Evolutionary conservation across 1,139 yeast species (phyloP).

Genomic region (Yamadazyma mexicana): DNA sequence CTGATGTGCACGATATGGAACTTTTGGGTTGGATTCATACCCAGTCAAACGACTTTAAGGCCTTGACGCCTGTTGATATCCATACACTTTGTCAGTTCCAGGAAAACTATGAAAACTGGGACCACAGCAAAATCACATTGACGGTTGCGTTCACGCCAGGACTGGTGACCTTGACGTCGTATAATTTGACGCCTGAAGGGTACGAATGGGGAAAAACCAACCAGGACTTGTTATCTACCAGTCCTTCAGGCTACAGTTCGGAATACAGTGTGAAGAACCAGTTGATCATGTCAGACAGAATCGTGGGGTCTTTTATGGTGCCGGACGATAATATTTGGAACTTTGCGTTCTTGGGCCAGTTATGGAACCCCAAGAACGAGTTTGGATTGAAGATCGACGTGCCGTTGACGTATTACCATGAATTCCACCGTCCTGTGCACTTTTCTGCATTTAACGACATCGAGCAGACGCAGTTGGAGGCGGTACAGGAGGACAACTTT

Average conservation of each 20-base stretch:
- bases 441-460: constrained; percentile 72
- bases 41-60: constrained; percentile 59
- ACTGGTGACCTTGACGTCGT: constrained; percentile 74
- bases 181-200: constrained; percentile 62
- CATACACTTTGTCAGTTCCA: constrained; percentile 57
- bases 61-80: constrained; percentile 70
- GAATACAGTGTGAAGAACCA: constrained; percentile 65
- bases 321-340: constrained; percentile 91
- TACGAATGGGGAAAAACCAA: constrained; percentile 75
- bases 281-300: constrained; percentile 69
- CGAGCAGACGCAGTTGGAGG: constrained; percentile 60
- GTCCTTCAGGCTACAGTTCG: constrained; percentile 66
- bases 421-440: constrained; percentile 85
- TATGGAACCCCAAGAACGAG: constrained; percentile 65
- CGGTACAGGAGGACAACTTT: constrained; percentile 72
- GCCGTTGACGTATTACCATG: constrained; percentile 83
- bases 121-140: constrained; percentile 51
- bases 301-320: constrained; percentile 81
- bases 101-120: constrained; percentile 27
- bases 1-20: constrained; percentile 49
- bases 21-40: constrained; percentile 85
- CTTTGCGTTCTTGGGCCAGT: constrained; percentile 83
- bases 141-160: constrained; percentile 81
- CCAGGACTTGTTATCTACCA: constrained; percentile 50
- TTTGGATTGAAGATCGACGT: constrained; percentile 71